These are phyloP conservation scores for Penicillium vulpinum DNA, from an alignment of 2,329 filamentous ascomycete species.

Conservation along the genomic window DNA sequence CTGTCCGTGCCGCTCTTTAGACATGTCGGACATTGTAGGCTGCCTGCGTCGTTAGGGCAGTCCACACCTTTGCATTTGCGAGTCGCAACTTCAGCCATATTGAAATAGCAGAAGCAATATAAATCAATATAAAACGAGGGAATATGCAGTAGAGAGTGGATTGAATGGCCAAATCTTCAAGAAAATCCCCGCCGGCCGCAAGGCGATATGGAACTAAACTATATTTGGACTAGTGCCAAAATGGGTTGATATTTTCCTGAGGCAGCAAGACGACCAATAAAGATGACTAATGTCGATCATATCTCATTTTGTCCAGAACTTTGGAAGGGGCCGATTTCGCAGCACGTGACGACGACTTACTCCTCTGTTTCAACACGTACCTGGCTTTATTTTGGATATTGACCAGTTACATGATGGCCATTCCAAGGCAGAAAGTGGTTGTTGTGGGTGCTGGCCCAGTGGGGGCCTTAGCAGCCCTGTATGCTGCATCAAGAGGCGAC, in stretches of 20 bases:
- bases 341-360: constrained; percentile 15
- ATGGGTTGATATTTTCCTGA: background rate
- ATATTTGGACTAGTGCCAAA: background rate
- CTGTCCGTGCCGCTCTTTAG: constrained; percentile 87
- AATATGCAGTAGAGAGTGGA: background rate
- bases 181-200: constrained; percentile 9
- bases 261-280: background rate
- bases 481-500: constrained; percentile 84
- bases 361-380: background rate
- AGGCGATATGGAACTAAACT: background rate
- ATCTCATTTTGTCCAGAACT: constrained; percentile 8
- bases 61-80: constrained; percentile 72
- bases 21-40: constrained; percentile 91
- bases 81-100: constrained; percentile 30
- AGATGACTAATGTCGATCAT: constrained; percentile 12
- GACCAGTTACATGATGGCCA: constrained; percentile 10
- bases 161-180: constrained; percentile 4
- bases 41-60: constrained; percentile 82
- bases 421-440: constrained; percentile 64
- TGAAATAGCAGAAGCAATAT: background rate
- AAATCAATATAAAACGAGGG: background rate
- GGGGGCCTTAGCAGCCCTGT: constrained; percentile 85
- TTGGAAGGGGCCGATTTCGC: constrained; percentile 14
- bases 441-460: constrained; percentile 93
- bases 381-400: background rate